A percentile compares a stretch with the other conserved stretches of the same genome.
These are phyloP conservation scores for Penicillium sp. DNA, from an alignment of 2,329 filamentous ascomycete genomes.

Conservation along the genomic window DNA sequence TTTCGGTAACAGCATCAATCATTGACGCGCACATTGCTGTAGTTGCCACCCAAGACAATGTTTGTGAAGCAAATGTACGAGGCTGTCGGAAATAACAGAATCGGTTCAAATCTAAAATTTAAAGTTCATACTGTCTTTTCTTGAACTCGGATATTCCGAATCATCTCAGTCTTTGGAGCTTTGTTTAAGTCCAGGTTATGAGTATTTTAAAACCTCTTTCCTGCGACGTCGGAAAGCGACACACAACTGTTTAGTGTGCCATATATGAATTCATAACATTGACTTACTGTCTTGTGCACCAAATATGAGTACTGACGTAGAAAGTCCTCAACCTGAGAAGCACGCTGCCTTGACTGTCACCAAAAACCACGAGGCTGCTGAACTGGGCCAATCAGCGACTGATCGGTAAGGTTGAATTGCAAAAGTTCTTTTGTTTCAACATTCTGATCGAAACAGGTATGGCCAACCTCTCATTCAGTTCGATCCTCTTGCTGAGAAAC, in stretches of 20 bases:
- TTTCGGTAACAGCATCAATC: too few species aligned
- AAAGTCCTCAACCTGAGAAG: neutral
- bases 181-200: neutral
- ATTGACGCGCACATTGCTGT: neutral
- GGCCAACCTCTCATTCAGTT: slow-evolving; percentile 51
- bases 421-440: neutral
- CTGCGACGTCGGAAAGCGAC: neutral
- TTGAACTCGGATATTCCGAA: neutral
- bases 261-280: neutral
- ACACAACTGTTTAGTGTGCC: neutral
- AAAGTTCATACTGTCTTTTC: neutral
- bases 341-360: neutral
- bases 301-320: neutral
- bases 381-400: slow-evolving; percentile 45
- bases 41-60: neutral
- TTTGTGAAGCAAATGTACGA: neutral
- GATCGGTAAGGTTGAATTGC: slow-evolving; percentile 36
- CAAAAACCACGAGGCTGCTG: slow-evolving; percentile 36
- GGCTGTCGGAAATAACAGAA: neutral
- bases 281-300: neutral
- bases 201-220: neutral
- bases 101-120: neutral
- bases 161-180: neutral
- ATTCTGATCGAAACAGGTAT: slow-evolving; percentile 33
- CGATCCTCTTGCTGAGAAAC: slow-evolving; percentile 55